phyloP scores from a whole-genome alignment of 2,329 filamentous ascomycete species.

The Monosporascus sp. region DNA sequence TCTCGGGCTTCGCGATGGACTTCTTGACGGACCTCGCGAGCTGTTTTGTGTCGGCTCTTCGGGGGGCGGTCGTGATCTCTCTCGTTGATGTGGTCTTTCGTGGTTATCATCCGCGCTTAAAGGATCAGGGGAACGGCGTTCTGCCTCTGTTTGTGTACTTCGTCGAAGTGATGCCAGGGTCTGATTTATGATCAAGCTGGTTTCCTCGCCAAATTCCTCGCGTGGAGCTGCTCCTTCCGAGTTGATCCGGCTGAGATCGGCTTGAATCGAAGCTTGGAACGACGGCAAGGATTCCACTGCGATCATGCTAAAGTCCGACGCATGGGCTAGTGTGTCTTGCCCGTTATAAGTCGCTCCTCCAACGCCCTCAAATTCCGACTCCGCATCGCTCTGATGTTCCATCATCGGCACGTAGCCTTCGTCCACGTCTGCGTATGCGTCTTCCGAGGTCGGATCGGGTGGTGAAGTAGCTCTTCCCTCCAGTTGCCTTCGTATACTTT shows the following conservation, averaged over 20 bases:
- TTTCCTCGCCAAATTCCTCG: slow-evolving; percentile 49
- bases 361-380: slow-evolving; percentile 15
- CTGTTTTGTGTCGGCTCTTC: slow-evolving; percentile 4
- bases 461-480: background rate
- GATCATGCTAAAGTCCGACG: slow-evolving; percentile 54
- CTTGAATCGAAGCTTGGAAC: slow-evolving; percentile 34
- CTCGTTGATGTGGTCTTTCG: slow-evolving; percentile 6
- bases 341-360: slow-evolving; percentile 14
- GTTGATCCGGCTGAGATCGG: slow-evolving; percentile 31
- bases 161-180: slow-evolving; percentile 47
- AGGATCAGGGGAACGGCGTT: slow-evolving; percentile 4
- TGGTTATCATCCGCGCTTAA: slow-evolving; percentile 10
- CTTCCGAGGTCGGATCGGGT: slow-evolving; percentile 1
- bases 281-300: slow-evolving; percentile 50
- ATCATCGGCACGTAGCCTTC: slow-evolving; percentile 16
- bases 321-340: slow-evolving; percentile 39
- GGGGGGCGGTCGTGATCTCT: slow-evolving; percentile 3
- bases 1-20: slow-evolving; percentile 29
- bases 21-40: slow-evolving; percentile 12
- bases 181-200: slow-evolving; percentile 51
- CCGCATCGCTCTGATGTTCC: slow-evolving; percentile 23
- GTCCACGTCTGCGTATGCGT: slow-evolving; percentile 7
- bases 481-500: background rate
- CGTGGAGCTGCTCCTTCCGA: slow-evolving; percentile 19
- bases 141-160: slow-evolving; percentile 21